Conservation (phyloP, 139 green algal genomes). For the Chlamydomonas incerta region DNA sequence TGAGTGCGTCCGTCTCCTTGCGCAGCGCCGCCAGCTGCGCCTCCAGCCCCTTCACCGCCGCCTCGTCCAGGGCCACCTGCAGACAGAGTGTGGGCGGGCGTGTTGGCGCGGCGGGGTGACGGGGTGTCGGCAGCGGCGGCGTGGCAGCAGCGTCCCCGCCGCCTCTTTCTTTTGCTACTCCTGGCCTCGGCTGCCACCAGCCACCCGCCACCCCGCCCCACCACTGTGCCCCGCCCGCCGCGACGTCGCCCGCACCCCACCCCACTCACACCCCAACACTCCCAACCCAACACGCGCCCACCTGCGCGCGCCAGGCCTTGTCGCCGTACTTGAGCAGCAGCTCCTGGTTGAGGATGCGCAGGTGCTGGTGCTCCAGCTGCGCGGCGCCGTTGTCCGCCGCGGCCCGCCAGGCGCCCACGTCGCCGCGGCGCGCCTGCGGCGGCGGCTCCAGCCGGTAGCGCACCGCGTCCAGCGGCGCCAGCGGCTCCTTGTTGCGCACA, state of each 20-base stretch:
- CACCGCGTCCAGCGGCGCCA: conserved; percentile 72
- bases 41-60: conserved; percentile 50
- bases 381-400: conserved; percentile 77
- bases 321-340: conserved; percentile 83
- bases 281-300: too few relatives aligned
- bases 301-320: conserved; percentile 69
- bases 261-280: too few relatives aligned
- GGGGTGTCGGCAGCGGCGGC: too few relatives aligned
- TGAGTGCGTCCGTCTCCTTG: conserved; percentile 68
- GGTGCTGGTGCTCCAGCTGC: conserved; percentile 86
- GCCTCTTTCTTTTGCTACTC: too few relatives aligned
- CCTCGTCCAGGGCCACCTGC: conserved; percentile 56
- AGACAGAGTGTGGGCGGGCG: not conserved
- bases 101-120: too few relatives aligned
- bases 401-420: conserved; percentile 67
- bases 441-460: conserved; percentile 78
- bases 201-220: too few relatives aligned
- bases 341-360: conserved; percentile 84
- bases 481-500: conserved; percentile 52
- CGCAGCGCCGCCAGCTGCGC: conserved; percentile 36
- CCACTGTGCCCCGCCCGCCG: too few relatives aligned
- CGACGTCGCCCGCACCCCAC: too few relatives aligned
- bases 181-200: too few relatives aligned
- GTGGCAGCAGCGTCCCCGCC: too few relatives aligned
- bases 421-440: conserved; percentile 57